Evolutionary conservation across 768 basidiomycete genomes (phyloP).

Genomic region (Clavulina sp.): DNA sequence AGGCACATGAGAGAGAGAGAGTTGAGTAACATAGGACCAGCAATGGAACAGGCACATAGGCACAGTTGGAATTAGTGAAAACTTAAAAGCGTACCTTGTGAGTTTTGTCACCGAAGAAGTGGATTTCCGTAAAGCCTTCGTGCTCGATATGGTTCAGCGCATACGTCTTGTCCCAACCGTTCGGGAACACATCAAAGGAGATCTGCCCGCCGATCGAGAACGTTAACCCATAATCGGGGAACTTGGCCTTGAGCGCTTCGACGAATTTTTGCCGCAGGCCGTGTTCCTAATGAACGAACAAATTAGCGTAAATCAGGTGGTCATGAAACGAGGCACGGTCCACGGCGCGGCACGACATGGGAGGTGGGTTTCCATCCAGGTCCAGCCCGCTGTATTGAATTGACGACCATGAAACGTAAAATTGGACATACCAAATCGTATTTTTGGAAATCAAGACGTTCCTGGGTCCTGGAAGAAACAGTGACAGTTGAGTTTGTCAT

Average conservation of each 20-base stretch:
- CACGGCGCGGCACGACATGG: no score
- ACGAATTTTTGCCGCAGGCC: constrained; percentile 58
- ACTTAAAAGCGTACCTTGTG: constrained; percentile 29
- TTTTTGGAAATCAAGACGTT: constrained; percentile 58
- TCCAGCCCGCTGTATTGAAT: no score
- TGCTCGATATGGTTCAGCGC: constrained; percentile 63
- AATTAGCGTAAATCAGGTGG: no score
- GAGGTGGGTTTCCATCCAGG: no score
- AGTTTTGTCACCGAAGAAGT: constrained; percentile 97
- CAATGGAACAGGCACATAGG: no score
- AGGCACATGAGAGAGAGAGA: no score
- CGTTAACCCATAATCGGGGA: constrained; percentile 69
- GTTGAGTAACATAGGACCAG: no score
- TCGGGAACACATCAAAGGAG: constrained; percentile 82
- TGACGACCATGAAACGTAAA: no score
- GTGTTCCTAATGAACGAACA: no score
- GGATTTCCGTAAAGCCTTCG: constrained; percentile 84
- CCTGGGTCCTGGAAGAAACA: constrained; percentile 64
- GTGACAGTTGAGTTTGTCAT: neutral
- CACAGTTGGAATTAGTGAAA: no score
- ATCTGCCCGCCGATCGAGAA: constrained; percentile 92
- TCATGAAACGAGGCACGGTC: no score
- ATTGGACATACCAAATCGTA: constrained; percentile 81
- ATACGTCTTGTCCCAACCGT: constrained; percentile 96
- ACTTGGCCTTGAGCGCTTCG: constrained; percentile 61